phyloP scores from a whole-genome alignment of 306 rosid genomes.

The Amphicarpaea edgeworthii region DNA sequence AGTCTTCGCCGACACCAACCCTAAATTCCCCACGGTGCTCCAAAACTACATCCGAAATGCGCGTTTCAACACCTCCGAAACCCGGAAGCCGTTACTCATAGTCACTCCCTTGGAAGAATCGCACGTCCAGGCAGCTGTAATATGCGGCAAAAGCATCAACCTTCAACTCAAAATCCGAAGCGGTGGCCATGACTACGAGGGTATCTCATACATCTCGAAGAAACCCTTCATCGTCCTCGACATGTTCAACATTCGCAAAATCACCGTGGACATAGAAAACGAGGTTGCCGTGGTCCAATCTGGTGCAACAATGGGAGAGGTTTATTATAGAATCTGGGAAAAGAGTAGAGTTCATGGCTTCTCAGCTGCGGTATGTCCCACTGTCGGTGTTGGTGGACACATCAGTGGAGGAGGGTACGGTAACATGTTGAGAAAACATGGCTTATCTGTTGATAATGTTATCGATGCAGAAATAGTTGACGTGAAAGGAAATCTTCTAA shows the following conservation, averaged over 20 bases:
- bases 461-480: constrained; percentile 52
- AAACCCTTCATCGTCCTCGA: constrained; percentile 50
- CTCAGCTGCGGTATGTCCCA: constrained; percentile 51
- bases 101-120: constrained; percentile 39
- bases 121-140: constrained; percentile 45
- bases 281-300: constrained; percentile 37
- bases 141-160: constrained; percentile 30
- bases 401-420: constrained; percentile 54
- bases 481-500: constrained; percentile 38
- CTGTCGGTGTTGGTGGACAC: constrained; percentile 52
- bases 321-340: constrained; percentile 46
- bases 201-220: constrained; percentile 37
- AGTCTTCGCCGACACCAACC: background rate
- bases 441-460: constrained; percentile 44
- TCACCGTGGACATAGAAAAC: constrained; percentile 21
- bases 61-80: constrained; percentile 43
- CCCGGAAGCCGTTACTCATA: constrained; percentile 33
- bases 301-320: constrained; percentile 49
- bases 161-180: constrained; percentile 42
- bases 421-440: constrained; percentile 46
- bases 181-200: constrained; percentile 57
- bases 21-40: constrained; percentile 42
- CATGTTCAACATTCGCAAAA: constrained; percentile 33
- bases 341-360: constrained; percentile 53
- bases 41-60: constrained; percentile 48